Evolutionary conservation across 225 moss, liverwort and hornwort species (phyloP).

Genomic region (Marchantia paleacea): DNA sequence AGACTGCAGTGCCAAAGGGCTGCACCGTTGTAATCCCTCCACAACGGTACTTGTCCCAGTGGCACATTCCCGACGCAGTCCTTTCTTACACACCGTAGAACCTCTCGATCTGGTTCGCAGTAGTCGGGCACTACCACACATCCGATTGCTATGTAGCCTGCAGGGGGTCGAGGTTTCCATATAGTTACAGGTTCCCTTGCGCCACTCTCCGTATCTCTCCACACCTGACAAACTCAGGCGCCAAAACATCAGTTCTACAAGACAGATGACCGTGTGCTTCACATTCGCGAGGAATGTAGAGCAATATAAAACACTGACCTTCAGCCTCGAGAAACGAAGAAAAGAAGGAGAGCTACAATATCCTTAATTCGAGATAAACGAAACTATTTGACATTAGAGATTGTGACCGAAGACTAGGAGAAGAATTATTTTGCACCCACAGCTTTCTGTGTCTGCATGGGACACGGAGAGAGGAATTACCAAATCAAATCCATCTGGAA

Average conservation of each 20-base stretch:
- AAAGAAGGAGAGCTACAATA: too few relatives aligned
- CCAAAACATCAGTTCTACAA: background rate
- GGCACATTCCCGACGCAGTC: slow-evolving; percentile 71
- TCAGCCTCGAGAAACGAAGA: too few relatives aligned
- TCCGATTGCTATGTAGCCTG: slow-evolving; percentile 73
- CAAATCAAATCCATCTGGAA: slow-evolving; percentile 91
- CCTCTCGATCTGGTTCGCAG: slow-evolving; percentile 75
- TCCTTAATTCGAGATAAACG: too few relatives aligned
- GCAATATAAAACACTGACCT: too few relatives aligned
- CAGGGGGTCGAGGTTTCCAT: slow-evolving; percentile 80
- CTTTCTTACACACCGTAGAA: slow-evolving; percentile 63
- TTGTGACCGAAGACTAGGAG: too few relatives aligned
- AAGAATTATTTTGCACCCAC: background rate
- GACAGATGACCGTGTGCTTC: background rate
- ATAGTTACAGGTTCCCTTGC: slow-evolving; percentile 77
- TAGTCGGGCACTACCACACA: slow-evolving; percentile 85
- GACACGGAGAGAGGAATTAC: slow-evolving; percentile 29
- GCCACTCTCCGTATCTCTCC: slow-evolving; percentile 79
- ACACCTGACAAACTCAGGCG: slow-evolving; percentile 45
- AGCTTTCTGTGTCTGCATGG: background rate
- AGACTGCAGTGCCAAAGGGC: slow-evolving; percentile 91
- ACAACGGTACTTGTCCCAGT: slow-evolving; percentile 63
- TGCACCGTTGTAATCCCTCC: slow-evolving; percentile 61
- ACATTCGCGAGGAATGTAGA: too few relatives aligned
- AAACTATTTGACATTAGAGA: too few relatives aligned